phyloP scores from a whole-genome alignment of 108 stramenopile genomes.

The Skeletonema menzelii region DNA sequence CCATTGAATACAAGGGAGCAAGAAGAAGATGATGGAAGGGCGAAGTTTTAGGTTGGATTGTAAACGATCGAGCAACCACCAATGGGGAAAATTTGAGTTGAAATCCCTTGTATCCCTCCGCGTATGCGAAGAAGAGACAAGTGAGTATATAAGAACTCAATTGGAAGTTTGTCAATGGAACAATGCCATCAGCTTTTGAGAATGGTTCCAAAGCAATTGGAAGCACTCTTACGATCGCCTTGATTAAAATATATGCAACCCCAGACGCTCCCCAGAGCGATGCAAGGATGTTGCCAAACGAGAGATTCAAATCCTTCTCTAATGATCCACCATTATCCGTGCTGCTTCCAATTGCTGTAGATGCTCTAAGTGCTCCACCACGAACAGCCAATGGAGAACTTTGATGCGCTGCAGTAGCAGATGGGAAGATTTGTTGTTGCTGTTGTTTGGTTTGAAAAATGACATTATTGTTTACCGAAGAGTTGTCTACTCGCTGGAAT shows the following conservation, averaged over 20 bases:
- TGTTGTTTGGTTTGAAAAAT: not conserved
- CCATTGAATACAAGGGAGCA: slow-evolving; percentile 94
- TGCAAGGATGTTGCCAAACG: slow-evolving; percentile 32
- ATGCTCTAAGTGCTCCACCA: slow-evolving; percentile 6
- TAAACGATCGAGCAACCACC: slow-evolving; percentile 90
- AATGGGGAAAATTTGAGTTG: slow-evolving; percentile 94
- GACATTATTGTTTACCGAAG: not conserved
- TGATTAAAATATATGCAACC: slow-evolving; percentile 84
- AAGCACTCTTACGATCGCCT: slow-evolving; percentile 84
- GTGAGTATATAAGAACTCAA: slow-evolving; percentile 69
- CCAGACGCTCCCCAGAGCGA: slow-evolving; percentile 88
- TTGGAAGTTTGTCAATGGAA: slow-evolving; percentile 63
- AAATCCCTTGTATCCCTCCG: slow-evolving; percentile 97
- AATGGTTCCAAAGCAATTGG: slow-evolving; percentile 96
- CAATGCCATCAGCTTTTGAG: slow-evolving; percentile 23
- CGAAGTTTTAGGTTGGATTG: slow-evolving; percentile 53
- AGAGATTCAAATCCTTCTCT: slow-evolving; percentile 33
- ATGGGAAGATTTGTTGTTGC: not conserved
- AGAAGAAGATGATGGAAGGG: slow-evolving; percentile 65
- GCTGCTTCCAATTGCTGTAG: slow-evolving; percentile 1
- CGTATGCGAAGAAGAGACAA: slow-evolving; percentile 87
- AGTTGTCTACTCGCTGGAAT: not conserved
- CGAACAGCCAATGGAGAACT: slow-evolving; percentile 7
- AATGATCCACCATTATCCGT: not conserved
- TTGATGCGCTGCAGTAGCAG: no score